A percentile compares a stretch with the other conserved stretches of the same genome.
These are phyloP conservation scores for Neonectria punicea DNA, from an alignment of 2,329 filamentous ascomycete genomes.

Conservation along the genomic window DNA sequence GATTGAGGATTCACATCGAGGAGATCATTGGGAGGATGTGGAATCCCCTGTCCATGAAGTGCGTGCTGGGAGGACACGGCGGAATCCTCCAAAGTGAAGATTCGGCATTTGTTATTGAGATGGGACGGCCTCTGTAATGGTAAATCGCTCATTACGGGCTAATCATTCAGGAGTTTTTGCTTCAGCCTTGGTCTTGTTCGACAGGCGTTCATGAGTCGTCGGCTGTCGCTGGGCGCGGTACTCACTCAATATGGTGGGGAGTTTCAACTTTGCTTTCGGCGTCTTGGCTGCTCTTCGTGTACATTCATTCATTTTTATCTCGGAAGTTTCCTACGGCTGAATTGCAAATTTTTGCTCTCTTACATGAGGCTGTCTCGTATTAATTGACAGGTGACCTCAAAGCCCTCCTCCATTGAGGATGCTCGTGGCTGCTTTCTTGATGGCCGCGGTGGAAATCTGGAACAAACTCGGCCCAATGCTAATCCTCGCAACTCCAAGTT, in stretches of 20 bases:
- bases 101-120: slow-evolving; percentile 31
- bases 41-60: slow-evolving; percentile 36
- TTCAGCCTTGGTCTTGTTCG: neutral
- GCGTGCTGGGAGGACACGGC: slow-evolving; percentile 35
- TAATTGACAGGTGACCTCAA: neutral
- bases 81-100: slow-evolving; percentile 35
- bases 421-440: slow-evolving; percentile 47
- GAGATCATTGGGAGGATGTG: slow-evolving; percentile 36
- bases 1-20: slow-evolving; percentile 10
- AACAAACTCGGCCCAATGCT: slow-evolving; percentile 64
- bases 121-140: slow-evolving; percentile 8
- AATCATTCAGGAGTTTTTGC: neutral
- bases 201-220: neutral
- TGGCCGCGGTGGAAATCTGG: slow-evolving; percentile 51
- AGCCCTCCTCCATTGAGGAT: slow-evolving; percentile 44
- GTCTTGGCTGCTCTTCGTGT: neutral
- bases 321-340: neutral
- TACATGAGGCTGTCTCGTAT: too few species aligned
- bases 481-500: slow-evolving; percentile 64
- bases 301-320: neutral
- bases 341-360: neutral
- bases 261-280: neutral
- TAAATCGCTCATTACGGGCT: too few species aligned
- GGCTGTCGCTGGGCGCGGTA: neutral
- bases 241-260: neutral